Percentiles rank a stretch among this genome's conserved stretches.
These are phyloP conservation scores for Poronia punctata DNA, from an alignment of 495 filamentous ascomycete species.

Conservation along the genomic window DNA sequence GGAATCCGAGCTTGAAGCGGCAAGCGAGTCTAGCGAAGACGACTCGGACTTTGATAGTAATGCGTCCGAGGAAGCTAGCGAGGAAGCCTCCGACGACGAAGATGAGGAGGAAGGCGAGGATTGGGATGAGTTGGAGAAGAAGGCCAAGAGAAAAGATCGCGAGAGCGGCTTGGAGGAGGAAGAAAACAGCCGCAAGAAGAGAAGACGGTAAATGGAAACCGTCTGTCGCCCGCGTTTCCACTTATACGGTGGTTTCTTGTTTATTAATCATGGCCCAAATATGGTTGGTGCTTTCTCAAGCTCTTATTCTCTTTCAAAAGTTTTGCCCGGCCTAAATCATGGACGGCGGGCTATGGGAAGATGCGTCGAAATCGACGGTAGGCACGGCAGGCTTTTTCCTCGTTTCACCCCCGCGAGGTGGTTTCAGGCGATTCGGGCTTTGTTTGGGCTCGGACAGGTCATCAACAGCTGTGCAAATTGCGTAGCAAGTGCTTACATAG, in stretches of 20 bases:
- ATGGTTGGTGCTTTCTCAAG: too few relatives aligned
- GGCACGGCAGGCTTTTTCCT: too few relatives aligned
- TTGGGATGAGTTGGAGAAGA: constrained; percentile 87
- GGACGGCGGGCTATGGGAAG: too few relatives aligned
- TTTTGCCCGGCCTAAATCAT: too few relatives aligned
- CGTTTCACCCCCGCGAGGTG: too few relatives aligned
- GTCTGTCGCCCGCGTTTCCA: not conserved
- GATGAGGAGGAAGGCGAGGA: constrained; percentile 83
- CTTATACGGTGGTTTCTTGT: not conserved
- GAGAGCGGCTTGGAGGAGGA: constrained; percentile 69
- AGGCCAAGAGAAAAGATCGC: constrained; percentile 80
- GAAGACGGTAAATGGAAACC: constrained; percentile 25
- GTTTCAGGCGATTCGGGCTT: too few relatives aligned
- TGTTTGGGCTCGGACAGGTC: too few relatives aligned
- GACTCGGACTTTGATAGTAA: constrained; percentile 91
- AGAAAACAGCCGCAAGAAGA: constrained; percentile 37
- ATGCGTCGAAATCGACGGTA: too few relatives aligned
- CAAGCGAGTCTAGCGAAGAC: constrained; percentile 74
- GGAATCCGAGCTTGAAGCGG: constrained; percentile 73
- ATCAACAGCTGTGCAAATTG: too few relatives aligned
- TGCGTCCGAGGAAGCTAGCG: constrained; percentile 68
- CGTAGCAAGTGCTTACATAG: too few relatives aligned
- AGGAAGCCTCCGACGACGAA: constrained; percentile 59
- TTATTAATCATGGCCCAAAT: not conserved
- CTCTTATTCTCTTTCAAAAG: too few relatives aligned